phyloP scores from a whole-genome alignment of 1,139 yeast genomes.

The Kodamaea alishanica region DNA sequence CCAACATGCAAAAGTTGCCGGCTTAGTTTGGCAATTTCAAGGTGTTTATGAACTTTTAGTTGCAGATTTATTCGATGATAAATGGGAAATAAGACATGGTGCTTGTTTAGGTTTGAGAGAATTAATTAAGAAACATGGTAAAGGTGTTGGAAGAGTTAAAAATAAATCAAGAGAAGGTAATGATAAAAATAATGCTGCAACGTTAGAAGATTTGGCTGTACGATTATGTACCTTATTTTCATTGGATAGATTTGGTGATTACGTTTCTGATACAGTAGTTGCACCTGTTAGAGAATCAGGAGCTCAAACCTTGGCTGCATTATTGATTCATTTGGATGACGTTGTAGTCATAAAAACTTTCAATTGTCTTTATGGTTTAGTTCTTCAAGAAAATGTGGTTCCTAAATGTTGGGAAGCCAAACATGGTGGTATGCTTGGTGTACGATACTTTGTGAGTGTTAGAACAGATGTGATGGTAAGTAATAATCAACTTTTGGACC shows the following conservation, averaged over 20 bases:
- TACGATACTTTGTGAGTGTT: conserved; percentile 87
- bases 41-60: conserved; percentile 88
- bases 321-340: conserved; percentile 63
- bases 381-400: conserved; percentile 56
- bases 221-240: conserved; percentile 85
- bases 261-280: conserved; percentile 94
- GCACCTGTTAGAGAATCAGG: conserved; percentile 98
- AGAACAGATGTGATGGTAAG: conserved; percentile 70
- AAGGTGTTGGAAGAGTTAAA: conserved; percentile 78
- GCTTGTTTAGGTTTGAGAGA: conserved; percentile 92
- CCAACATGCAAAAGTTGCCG: conserved; percentile 72
- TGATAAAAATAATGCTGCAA: conserved; percentile 57
- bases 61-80: conserved; percentile 76
- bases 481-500: conserved; percentile 58
- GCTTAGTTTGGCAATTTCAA: conserved; percentile 91
- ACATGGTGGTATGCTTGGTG: conserved; percentile 96
- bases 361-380: conserved; percentile 60
- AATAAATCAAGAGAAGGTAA: conserved; percentile 63
- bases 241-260: conserved; percentile 93
- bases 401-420: conserved; percentile 89
- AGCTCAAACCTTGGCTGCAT: conserved; percentile 91
- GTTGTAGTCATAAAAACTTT: conserved; percentile 60
- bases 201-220: conserved; percentile 86
- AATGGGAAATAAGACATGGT: conserved; percentile 97
- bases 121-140: conserved; percentile 77